Base-by-base conservation (phyloP, 2,329 filamentous ascomycete genomes). In the Trichoderma gracile region DNA sequence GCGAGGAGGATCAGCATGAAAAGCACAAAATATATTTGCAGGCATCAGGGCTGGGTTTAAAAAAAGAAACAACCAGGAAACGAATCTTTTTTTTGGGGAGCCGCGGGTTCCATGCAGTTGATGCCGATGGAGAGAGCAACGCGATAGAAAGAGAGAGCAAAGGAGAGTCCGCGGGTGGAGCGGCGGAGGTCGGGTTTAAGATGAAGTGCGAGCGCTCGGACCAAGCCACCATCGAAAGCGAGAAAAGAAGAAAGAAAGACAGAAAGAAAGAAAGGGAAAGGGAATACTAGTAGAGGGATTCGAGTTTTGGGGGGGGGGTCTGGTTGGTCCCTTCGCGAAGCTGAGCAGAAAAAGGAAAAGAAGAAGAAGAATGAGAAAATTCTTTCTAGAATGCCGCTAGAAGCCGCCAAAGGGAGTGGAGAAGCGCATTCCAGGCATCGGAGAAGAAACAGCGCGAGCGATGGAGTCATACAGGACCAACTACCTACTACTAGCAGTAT, bases 341-440 rank as follows among this genome's bases (percentile, higher is more conserved):
- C 15, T 42, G 21, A 38, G 10, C 27, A 56, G 30, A 27, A 21
- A 38, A 15, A 8, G 15, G 15, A 19, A 23, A 42, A 30, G 2
- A 52, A 33, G 15, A 43, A 30, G 33, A 52, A 52, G 27, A 43
- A 45, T 5, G 30, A 17, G 8, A 50, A 43, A 40, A 40, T 25
- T 52, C 61, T 64, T 38, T 64, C 62, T 64, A 60, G 62, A 64
- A 64, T 27, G 40, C 25, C 52, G 30, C 63, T 61, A 61, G 63
- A 65, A 65, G 63, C 55, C 33, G 23, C 15, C 12, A 47, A 46
- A 40, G 43, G 43, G 45, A 23, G 30, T 19, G 14, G 27, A 40
- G 27, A 8, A 9, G 15, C 5, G 27, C 43, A 40, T 59, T 40
- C 45, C 46, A 45, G 30, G 43, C 25, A 45, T 58, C 55, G 47